Conservation (phyloP, 2,329 filamentous ascomycete species). For the Aphanocladium album region DNA sequence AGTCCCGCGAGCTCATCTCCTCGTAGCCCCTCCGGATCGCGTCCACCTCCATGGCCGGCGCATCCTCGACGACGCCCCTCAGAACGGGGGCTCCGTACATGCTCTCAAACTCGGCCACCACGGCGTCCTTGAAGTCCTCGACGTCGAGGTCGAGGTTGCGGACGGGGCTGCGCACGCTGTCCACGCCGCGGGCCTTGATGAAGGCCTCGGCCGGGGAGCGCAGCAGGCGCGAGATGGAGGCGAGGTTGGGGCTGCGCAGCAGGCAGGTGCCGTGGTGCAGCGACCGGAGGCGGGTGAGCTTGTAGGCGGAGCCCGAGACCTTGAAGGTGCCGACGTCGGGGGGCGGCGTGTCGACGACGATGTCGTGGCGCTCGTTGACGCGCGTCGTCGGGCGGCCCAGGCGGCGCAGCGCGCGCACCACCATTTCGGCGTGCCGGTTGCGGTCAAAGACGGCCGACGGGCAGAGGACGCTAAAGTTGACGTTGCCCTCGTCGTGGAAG, state of each 20-base stretch:
- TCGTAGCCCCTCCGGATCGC: constrained; percentile 39
- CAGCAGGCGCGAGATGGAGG: constrained; percentile 63
- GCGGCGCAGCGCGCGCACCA: constrained; percentile 69
- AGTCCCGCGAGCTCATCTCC: constrained; percentile 53
- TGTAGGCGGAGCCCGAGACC: constrained; percentile 91
- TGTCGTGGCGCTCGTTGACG: constrained; percentile 91
- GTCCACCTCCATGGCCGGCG: constrained; percentile 39
- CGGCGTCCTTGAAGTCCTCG: constrained; percentile 46
- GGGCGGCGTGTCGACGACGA: constrained; percentile 62
- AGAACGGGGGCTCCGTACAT: constrained; percentile 55
- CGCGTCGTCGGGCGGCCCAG: constrained; percentile 55
- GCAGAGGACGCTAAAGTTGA: constrained; percentile 91
- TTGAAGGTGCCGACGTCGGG: constrained; percentile 52
- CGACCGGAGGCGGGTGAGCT: constrained; percentile 73
- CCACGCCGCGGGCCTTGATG: constrained; percentile 78
- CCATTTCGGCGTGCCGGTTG: constrained; percentile 86
- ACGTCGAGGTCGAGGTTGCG: constrained; percentile 64
- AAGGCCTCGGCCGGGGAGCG: constrained; percentile 71
- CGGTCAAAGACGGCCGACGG: constrained; percentile 73
- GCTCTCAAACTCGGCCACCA: constrained; percentile 58
- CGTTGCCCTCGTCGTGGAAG: constrained; percentile 88
- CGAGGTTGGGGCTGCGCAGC: constrained; percentile 69
- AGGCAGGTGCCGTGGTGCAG: constrained; percentile 93
- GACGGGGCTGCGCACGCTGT: constrained; percentile 83
- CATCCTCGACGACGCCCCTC: constrained; percentile 42